Evolutionary conservation across 306 rosid species (phyloP), one percentile per base, ranked within the genome.

Genomic region (Castanea mollissima): DNA sequence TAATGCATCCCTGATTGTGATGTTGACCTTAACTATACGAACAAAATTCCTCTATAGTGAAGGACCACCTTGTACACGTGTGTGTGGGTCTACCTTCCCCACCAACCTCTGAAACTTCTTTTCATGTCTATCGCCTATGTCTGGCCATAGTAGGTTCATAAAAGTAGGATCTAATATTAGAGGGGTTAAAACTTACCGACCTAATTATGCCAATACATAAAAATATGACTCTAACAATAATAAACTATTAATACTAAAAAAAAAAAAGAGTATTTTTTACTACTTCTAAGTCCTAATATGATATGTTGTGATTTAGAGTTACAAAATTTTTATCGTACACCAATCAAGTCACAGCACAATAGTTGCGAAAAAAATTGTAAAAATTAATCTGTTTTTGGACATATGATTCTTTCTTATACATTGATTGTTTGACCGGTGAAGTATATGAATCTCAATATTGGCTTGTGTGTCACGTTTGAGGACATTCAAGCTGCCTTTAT

Each of bases 41-140:
- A 85, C 89, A 87, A 89, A 91, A 84, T 80, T 88, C 94, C 89
- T 82, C 85, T 82, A 29, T 74, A 81, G 64, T 74, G 71, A 78
- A 84, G 97, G 93, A 87, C 97, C 94, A 90, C 89, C 79, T 13
- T 55, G 64, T 85, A 79, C 93, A 87, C 92, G 93, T 90, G 97
- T 85, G 93, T 87, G 76, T 88, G 93, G 97, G 91, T 76, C 91
- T 78, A 59, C 83, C 80, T 56, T 74, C 79, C 74, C 76, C 77
- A 77, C 80, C 82, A 5, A 74, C 74, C 79, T 72, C 55, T 79
- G 49, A 64, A 31, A 29, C 32, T 64, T 32, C 11, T 86, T 21
- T 10, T 31, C 79, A 21, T 74, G 8, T 68, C 15, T 41, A 38
- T 35, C 16, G 4, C n/a, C 57, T 75, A 80, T 78, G 55, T 9